Base-by-base conservation (phyloP, 345 rosid genomes). In the Pelargonium nanum region DNA sequence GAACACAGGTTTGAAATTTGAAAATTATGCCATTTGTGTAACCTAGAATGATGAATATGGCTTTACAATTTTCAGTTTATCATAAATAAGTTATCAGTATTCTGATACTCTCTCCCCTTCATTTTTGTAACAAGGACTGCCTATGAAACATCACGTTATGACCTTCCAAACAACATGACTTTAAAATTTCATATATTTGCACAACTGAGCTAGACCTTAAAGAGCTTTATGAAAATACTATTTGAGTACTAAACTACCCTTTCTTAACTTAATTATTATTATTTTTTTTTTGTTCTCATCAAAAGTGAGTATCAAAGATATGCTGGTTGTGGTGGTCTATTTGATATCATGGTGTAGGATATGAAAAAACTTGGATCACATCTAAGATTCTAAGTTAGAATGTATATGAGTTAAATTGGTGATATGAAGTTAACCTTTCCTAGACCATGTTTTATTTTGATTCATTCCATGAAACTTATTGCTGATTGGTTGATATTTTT, bases 1-100 rank as follows among this genome's bases (percentile, higher is more conserved):
- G 94, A 82, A 58, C 76, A 76, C 67, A 87, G 90, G 90, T 77
- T 28, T 50, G 52, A 28, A 51, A 60, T 21, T 54, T 6, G 7
- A 56, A 17, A 13, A 0, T 44, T 58, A 13, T 12, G 45, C 45
- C 45, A 34, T 51, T 61, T 12, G 7, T 17, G 55, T 20, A 30
- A 13, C 54, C 54, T 13, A 51, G 22, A 51, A 17, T 51, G 54
- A 19, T 51, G 20, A 19, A 51, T 34, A n/a, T 34, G 4, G 45
- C 1, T 9, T 34, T 34, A 34, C 1, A 34, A 1, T 34, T 1
- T 34, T 4, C 6, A 5, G 45, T 34, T 34, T 9, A 34, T 34
- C 13, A 34, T 34, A 34, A 34, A 10, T 5, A 7, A 2, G 45
- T 34, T 15, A 34, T 10, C 13, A 34, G 45, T 28, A 28, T 28